A percentile compares a stretch with the other conserved stretches of the same genome.
Conservation (phyloP, 208 protist species). For the Leishmania guyanensis region DNA sequence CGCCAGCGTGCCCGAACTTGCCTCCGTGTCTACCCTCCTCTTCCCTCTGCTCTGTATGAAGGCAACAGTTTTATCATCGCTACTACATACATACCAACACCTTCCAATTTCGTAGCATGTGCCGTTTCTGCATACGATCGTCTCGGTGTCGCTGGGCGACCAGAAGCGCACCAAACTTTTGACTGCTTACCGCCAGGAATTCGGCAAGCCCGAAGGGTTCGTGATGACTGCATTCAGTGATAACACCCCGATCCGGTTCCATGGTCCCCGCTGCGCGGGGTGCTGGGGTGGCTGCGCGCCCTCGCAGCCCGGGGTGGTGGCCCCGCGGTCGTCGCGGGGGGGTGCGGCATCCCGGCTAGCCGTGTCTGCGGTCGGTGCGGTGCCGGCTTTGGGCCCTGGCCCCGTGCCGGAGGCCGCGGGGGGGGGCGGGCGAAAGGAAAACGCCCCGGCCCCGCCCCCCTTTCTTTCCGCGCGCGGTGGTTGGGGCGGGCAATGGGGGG, state of each 20-base stretch:
- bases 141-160: constrained; percentile 34
- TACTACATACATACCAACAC: not conserved
- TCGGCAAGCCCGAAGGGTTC: constrained; percentile 37
- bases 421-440: not conserved
- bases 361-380: constrained; percentile 43
- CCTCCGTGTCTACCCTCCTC: not conserved
- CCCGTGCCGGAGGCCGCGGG: not conserved
- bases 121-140: constrained; percentile 35
- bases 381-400: constrained; percentile 26
- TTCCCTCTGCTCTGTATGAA: not conserved
- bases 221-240: constrained; percentile 48
- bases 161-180: constrained; percentile 26
- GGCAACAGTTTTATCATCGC: not conserved
- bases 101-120: constrained; percentile 10
- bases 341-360: constrained; percentile 25
- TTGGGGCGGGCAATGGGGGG: not conserved
- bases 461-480: not conserved
- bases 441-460: too few relatives aligned
- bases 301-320: constrained; percentile 12
- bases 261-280: constrained; percentile 27
- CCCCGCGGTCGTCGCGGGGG: constrained; percentile 13
- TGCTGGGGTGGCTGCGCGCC: constrained; percentile 13
- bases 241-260: constrained; percentile 15
- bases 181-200: constrained; percentile 18
- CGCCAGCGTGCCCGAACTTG: constrained; percentile 1